These are phyloP conservation scores for Talaromyces nanjingensis DNA, from an alignment of 495 filamentous ascomycete species.

Conservation along the genomic window DNA sequence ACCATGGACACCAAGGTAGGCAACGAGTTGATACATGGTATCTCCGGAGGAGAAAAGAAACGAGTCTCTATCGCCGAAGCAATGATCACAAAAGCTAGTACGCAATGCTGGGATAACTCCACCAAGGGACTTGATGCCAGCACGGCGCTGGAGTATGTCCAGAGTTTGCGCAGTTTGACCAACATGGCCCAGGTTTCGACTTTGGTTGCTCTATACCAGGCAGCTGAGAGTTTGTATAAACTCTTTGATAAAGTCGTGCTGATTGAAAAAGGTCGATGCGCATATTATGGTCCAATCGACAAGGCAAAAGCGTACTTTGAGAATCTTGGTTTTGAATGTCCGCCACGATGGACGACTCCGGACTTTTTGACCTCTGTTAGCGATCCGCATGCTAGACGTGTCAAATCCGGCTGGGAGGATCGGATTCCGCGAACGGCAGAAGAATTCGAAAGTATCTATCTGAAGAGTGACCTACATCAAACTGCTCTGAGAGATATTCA, in stretches of 20 bases:
- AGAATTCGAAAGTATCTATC: constrained; percentile 50
- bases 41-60: constrained; percentile 70
- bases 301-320: constrained; percentile 58
- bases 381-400: constrained; percentile 53
- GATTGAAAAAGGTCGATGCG: constrained; percentile 58
- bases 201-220: constrained; percentile 63
- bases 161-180: constrained; percentile 54
- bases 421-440: constrained; percentile 52
- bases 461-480: constrained; percentile 35
- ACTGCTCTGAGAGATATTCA: constrained; percentile 33
- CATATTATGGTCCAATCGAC: constrained; percentile 55
- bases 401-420: constrained; percentile 51
- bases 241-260: constrained; percentile 66
- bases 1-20: constrained; percentile 62
- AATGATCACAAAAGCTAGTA: constrained; percentile 57
- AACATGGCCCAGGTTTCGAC: constrained; percentile 56
- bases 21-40: constrained; percentile 56
- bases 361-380: constrained; percentile 66
- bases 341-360: constrained; percentile 56
- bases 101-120: constrained; percentile 64
- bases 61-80: constrained; percentile 64
- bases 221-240: constrained; percentile 60
- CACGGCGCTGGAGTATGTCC: constrained; percentile 61
- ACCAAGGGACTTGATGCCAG: constrained; percentile 62
- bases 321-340: constrained; percentile 53